Conservation (phyloP, 192 early-diverging fungal species). For the Coemansia reversa region DNA sequence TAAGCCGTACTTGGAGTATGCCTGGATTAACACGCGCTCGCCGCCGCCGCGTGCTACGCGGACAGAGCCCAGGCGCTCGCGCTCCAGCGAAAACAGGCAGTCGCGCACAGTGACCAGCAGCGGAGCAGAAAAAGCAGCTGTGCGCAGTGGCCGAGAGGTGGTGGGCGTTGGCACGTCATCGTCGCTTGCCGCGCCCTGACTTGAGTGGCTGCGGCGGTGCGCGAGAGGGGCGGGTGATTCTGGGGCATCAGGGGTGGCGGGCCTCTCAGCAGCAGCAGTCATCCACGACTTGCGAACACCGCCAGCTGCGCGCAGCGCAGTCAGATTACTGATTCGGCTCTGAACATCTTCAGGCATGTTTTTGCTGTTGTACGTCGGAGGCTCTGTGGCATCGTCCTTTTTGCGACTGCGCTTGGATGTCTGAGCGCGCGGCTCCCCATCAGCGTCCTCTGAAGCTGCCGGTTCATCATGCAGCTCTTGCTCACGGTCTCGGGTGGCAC, state of each 20-base stretch:
- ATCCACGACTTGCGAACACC: constrained; percentile 61
- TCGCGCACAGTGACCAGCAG: constrained; percentile 68
- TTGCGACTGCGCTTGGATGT: constrained; percentile 45
- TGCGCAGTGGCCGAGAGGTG: constrained; percentile 26
- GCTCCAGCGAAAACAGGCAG: constrained; percentile 72
- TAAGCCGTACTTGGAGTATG: constrained; percentile 21
- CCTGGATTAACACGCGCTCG: constrained; percentile 44
- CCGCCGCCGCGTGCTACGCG: constrained; percentile 46
- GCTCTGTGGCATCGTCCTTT: constrained; percentile 45
- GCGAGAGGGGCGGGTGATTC: constrained; percentile 6
- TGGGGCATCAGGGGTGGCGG: constrained; percentile 2
- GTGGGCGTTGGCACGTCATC: constrained; percentile 14
- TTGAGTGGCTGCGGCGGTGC: constrained; percentile 35
- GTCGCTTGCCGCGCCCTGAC: constrained; percentile 28
- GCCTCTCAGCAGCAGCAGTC: constrained; percentile 20
- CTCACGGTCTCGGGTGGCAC: constrained; percentile 28
- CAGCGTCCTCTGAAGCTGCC: neutral
- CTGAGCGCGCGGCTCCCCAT: constrained; percentile 9
- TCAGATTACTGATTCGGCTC: constrained; percentile 60
- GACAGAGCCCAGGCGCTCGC: constrained; percentile 55
- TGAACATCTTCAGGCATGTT: constrained; percentile 56
- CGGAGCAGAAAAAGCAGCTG: constrained; percentile 39
- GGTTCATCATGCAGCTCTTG: neutral
- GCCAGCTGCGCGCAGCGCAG: constrained; percentile 59
- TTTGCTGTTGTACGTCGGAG: constrained; percentile 47